phyloP scores from a whole-genome alignment of 331 rosid species.

The Malus hybrid region DNA sequence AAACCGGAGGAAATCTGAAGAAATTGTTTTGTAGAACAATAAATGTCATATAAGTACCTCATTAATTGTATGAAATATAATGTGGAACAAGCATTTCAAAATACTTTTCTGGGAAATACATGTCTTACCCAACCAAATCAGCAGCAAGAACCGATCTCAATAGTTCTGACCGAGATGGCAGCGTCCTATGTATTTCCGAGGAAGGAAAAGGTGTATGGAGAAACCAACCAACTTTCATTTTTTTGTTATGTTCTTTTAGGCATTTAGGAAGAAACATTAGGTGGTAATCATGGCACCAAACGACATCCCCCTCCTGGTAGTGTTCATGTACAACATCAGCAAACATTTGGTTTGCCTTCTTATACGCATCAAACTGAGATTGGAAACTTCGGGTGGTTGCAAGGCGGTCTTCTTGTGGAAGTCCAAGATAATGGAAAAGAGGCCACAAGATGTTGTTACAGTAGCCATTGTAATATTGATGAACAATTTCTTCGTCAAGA shows the following conservation, averaged over 20 bases:
- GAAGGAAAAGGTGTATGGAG: slow-evolving; percentile 99
- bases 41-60: not conserved
- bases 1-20: not conserved
- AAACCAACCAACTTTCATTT: slow-evolving; percentile 98
- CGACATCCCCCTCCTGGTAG: slow-evolving; percentile 89
- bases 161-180: slow-evolving; percentile 83
- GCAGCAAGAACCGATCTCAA: slow-evolving; percentile 92
- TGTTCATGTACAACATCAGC: slow-evolving; percentile 82
- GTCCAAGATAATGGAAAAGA: slow-evolving; percentile 86
- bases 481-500: slow-evolving; percentile 89
- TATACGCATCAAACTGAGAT: slow-evolving; percentile 90
- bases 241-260: slow-evolving; percentile 61
- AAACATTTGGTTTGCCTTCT: slow-evolving; percentile 87
- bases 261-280: slow-evolving; percentile 94
- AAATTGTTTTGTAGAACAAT: not conserved
- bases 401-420: slow-evolving; percentile 96
- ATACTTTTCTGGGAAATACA: slow-evolving; percentile 9
- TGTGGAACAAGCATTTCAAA: not conserved
- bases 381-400: slow-evolving; percentile 94
- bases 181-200: slow-evolving; percentile 91
- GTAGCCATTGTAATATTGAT: slow-evolving; percentile 94
- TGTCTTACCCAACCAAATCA: slow-evolving; percentile 87
- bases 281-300: slow-evolving; percentile 98
- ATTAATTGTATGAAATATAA: not conserved
- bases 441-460: slow-evolving; percentile 99